Evolutionary conservation across 805 yeast species (phyloP).

Genomic region (Komagataella pseudopastoris): DNA sequence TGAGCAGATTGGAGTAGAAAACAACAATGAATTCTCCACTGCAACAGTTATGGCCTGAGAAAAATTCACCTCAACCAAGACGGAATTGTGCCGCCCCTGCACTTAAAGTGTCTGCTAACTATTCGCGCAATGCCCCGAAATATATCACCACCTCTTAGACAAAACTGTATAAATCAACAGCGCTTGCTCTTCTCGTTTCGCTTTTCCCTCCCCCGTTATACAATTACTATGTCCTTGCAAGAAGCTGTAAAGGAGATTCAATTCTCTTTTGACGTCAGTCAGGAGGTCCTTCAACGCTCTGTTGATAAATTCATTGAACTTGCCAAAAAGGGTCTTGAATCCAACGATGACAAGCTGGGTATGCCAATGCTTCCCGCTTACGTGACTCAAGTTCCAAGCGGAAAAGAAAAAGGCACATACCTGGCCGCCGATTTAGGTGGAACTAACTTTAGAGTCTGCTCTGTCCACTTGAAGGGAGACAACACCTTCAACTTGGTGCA

Average conservation of each 20-base stretch:
- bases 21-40: background rate
- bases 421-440: slow-evolving; percentile 95
- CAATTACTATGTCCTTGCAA: slow-evolving; percentile 1
- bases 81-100: background rate
- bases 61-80: background rate
- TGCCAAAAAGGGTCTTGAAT: slow-evolving; percentile 45
- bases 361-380: slow-evolving; percentile 91
- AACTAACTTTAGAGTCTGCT: slow-evolving; percentile 90
- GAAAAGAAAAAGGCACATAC: slow-evolving; percentile 69
- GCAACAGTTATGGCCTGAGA: background rate
- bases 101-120: background rate
- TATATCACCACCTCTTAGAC: background rate
- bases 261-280: slow-evolving; percentile 25
- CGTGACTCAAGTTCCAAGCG: slow-evolving; percentile 77
- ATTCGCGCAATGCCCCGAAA: background rate
- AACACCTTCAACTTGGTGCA: slow-evolving; percentile 72
- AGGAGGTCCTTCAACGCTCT: slow-evolving; percentile 28
- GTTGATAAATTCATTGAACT: slow-evolving; percentile 44
- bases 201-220: background rate
- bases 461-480: slow-evolving; percentile 63
- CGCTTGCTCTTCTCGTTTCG: background rate
- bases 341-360: slow-evolving; percentile 27
- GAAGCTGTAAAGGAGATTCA: slow-evolving; percentile 13
- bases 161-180: background rate
- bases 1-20: no score